Conservation (phyloP, 768 basidiomycete genomes). For the Leccinum incarnatum region DNA sequence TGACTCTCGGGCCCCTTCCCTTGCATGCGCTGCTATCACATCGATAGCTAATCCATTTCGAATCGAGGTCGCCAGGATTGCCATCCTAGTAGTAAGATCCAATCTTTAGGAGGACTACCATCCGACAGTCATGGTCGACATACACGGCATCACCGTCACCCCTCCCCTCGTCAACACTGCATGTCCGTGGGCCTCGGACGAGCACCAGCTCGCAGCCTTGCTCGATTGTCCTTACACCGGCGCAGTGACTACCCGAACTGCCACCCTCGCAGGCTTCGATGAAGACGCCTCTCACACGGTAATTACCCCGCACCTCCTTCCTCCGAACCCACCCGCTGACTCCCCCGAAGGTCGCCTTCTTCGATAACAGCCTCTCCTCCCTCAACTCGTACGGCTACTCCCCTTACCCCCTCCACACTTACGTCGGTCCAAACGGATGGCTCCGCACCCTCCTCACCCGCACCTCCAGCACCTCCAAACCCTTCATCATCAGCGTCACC, state of each 20-base stretch:
- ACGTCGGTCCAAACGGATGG: constrained; percentile 52
- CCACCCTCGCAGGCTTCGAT: constrained; percentile 66
- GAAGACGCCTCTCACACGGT: constrained; percentile 67
- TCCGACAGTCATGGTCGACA: constrained; percentile 45
- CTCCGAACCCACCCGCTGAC: constrained; percentile 1
- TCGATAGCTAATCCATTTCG: too few species aligned
- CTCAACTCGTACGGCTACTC: constrained; percentile 89
- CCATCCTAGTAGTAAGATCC: too few species aligned
- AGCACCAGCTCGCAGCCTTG: constrained; percentile 62
- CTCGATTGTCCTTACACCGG: constrained; percentile 69
- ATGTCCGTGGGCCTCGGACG: constrained; percentile 77
- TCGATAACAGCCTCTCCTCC: constrained; percentile 50
- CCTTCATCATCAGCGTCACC: constrained; percentile 80
- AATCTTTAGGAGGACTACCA: too few species aligned
- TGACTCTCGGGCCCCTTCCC: too few species aligned
- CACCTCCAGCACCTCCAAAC: constrained; percentile 44
- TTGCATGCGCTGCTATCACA: too few species aligned
- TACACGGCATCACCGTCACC: constrained; percentile 53
- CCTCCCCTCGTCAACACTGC: constrained; percentile 77
- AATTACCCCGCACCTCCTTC: not conserved
- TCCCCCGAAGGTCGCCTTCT: constrained; percentile 58
- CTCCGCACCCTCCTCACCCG: constrained; percentile 43
- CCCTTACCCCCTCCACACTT: constrained; percentile 59
- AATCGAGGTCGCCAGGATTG: too few species aligned
- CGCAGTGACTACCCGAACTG: constrained; percentile 79